phyloP scores from a whole-genome alignment of 2,329 filamentous ascomycete genomes.

The Hymenoscyphus infarciens region DNA sequence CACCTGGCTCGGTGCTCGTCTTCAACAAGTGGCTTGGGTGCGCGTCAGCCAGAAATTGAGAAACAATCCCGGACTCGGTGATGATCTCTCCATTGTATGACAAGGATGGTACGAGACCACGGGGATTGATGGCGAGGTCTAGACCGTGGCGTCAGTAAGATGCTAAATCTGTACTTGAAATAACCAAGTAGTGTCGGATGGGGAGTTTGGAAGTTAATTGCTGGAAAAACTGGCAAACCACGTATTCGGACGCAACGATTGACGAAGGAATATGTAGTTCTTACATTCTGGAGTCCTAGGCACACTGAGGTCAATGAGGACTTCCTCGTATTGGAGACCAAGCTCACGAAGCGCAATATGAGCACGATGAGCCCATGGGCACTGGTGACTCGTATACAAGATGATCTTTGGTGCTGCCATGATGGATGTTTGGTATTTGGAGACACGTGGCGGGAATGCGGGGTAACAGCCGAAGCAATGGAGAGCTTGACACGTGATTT shows the following conservation, averaged over 20 bases:
- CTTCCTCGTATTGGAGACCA: constrained; percentile 62
- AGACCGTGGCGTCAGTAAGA: constrained; percentile 38
- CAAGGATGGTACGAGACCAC: constrained; percentile 71
- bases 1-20: constrained; percentile 46
- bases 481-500: constrained; percentile 1
- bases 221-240: background rate
- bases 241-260: background rate
- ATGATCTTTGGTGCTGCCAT: constrained; percentile 43
- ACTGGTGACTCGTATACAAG: constrained; percentile 67
- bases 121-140: constrained; percentile 75
- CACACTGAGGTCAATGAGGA: constrained; percentile 65
- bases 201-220: background rate
- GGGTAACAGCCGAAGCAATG: background rate
- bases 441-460: background rate
- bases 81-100: constrained; percentile 65
- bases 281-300: constrained; percentile 54
- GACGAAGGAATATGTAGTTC: background rate
- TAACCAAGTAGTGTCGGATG: background rate
- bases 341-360: constrained; percentile 69
- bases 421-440: background rate
- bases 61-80: constrained; percentile 70
- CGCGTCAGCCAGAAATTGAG: constrained; percentile 66
- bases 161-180: too few relatives aligned
- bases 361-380: constrained; percentile 73
- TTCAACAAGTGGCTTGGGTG: constrained; percentile 67